These are phyloP conservation scores for Phytophthora niederhauseri DNA, from an alignment of 352 stramenopile genomes.

Conservation along the genomic window DNA sequence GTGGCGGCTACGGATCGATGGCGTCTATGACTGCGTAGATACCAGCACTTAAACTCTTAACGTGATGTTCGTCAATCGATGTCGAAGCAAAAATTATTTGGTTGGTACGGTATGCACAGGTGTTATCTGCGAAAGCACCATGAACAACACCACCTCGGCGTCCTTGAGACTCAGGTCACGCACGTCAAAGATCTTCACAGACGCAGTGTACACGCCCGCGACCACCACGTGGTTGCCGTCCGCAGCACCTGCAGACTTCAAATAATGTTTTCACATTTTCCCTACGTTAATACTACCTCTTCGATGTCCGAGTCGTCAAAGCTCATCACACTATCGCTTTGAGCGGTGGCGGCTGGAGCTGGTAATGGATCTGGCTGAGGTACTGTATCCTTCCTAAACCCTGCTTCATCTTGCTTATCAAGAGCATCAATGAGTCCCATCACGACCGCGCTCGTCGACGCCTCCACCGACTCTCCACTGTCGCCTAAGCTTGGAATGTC, in stretches of 20 bases:
- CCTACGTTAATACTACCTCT: slow-evolving; percentile 50
- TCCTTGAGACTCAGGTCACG: slow-evolving; percentile 98
- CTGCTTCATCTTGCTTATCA: slow-evolving; percentile 1
- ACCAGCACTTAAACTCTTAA: neutral
- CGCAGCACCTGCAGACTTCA: neutral
- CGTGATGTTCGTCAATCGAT: neutral
- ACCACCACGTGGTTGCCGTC: slow-evolving; percentile 98
- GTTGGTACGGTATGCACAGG: slow-evolving; percentile 8
- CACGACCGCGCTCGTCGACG: slow-evolving; percentile 10
- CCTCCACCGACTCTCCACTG: slow-evolving; percentile 16
- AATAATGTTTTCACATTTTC: neutral
- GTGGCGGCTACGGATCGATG: slow-evolving; percentile 25
- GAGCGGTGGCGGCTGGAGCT: neutral
- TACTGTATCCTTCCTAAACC: neutral
- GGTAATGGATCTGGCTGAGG: neutral
- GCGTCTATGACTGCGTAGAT: slow-evolving; percentile 1
- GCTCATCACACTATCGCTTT: slow-evolving; percentile 34
- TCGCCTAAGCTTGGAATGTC: slow-evolving; percentile 53
- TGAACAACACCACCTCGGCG: slow-evolving; percentile 96
- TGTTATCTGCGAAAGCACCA: slow-evolving; percentile 80
- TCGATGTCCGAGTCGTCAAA: slow-evolving; percentile 72
- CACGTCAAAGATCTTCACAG: slow-evolving; percentile 96
- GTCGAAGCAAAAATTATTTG: slow-evolving; percentile 21
- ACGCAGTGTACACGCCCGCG: slow-evolving; percentile 96
- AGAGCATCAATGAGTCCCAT: slow-evolving; percentile 5